These are phyloP conservation scores for Skeletonema marinoi DNA, from an alignment of 108 stramenopile genomes.

Conservation along the genomic window DNA sequence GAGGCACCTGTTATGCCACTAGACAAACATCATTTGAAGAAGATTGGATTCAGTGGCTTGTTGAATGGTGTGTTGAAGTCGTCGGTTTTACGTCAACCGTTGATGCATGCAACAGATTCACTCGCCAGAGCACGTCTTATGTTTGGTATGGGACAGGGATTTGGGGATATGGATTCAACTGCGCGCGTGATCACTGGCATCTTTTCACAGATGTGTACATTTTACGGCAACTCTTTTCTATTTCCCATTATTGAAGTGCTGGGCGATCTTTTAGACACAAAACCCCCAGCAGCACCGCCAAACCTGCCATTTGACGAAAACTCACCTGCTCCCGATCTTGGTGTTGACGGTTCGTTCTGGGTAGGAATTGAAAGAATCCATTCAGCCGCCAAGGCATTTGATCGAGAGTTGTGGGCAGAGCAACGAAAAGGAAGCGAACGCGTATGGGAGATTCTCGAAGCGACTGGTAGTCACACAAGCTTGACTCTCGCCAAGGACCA, in stretches of 20 bases:
- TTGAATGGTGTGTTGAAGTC: conserved; percentile 78
- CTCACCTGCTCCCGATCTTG: conserved; percentile 75
- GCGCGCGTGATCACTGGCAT: conserved; percentile 82
- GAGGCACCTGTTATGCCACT: conserved; percentile 72
- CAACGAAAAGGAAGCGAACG: conserved; percentile 71
- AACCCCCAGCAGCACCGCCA: conserved; percentile 67
- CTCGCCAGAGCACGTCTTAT: conserved; percentile 84
- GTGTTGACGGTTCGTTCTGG: conserved; percentile 84
- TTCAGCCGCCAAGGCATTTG: conserved; percentile 85
- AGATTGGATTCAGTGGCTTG: conserved; percentile 63
- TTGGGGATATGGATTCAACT: conserved; percentile 65
- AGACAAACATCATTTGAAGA: conserved; percentile 63
- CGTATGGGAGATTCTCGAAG: conserved; percentile 77
- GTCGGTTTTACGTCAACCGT: conserved; percentile 78
- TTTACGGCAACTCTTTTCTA: conserved; percentile 79
- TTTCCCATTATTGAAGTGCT: conserved; percentile 80
- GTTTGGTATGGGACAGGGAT: conserved; percentile 69
- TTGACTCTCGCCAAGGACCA: conserved; percentile 67
- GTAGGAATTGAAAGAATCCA: conserved; percentile 79
- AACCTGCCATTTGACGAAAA: conserved; percentile 84
- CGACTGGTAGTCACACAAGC: conserved; percentile 58
- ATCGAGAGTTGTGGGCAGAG: conserved; percentile 87
- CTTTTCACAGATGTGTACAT: conserved; percentile 84
- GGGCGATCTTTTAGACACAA: conserved; percentile 64
- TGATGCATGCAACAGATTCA: conserved; percentile 86